Evolutionary conservation across 176 grass and related monocot genomes (phyloP), one percentile per base, ranked within the genome.

Genomic region (Aegilops bicornis): DNA sequence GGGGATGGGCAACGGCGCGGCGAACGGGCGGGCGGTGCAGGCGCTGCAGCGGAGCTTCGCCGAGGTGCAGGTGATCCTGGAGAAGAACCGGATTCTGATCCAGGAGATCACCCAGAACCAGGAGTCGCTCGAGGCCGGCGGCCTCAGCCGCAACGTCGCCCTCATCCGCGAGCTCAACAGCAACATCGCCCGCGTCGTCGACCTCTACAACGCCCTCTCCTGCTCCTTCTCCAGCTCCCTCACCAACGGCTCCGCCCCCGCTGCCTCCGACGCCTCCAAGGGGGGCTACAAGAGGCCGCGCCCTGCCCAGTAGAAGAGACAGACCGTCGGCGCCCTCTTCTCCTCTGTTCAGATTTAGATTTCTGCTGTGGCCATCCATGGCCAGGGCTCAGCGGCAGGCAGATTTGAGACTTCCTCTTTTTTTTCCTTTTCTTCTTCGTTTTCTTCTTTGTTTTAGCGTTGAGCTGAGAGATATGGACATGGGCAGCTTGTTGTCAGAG

Each of bases 41-140:
- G 75, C 32, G 56, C 82, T 88, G 75, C 73, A 88, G 60, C 89
- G 45, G 48, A 81, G 84, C 79, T 87, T 90, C 23, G 81, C 76
- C 1, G 81, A 95, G 64, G 92, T 84, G 77, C 82, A 85, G 76
- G 79, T 58, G 78, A 91, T 97, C 64, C 54, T 95, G 69, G 88
- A 97, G 71, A 89, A 87, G 33, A 95, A 90, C 69, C 68, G 79
- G 22, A 31, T 90, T 78, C 76, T 93, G 61, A 88, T 95, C 77
- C 85, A 95, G 42, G 91, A 95, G 84, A 97, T 97, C 86, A 61
- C 62, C 59, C 89, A 88, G 76, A 97, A 97, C 85, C 85, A 97
- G 14, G 81, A 91, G 69, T 83, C 70, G 8, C 81, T 71, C 25
- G 87, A 89, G 56, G 64, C 82, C 35, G 87, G 88, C 71, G 88